Base-by-base conservation (phyloP, 805 yeast species). In the Sungouiella thailandica region DNA sequence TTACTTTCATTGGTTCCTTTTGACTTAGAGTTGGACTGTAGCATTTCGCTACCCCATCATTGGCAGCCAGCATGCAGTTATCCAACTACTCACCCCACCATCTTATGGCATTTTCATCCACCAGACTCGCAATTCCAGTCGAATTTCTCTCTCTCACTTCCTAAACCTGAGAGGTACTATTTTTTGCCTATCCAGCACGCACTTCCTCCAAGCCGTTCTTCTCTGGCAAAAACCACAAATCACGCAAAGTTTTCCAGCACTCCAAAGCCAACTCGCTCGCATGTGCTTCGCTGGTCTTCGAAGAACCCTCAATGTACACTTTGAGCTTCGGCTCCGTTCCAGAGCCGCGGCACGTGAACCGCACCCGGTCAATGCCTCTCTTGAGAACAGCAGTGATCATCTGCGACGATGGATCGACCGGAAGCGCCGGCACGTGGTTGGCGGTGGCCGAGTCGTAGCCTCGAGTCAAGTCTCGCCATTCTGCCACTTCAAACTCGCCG, bases 311-410 rank as follows among this genome's bases (percentile, higher is more conserved):
- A 22, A 90, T 80, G 59, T 90, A 90, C 1, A 90, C 84, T 57
- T 90, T 90, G 43, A 90, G 65, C 55, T 90, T 90, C 2, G 97
- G 97, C 56, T 90, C 98, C 0, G 98, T 90, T 8, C 98, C 98
- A 3, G 96, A 86, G 0, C 97, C 97, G 34, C 98, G 71, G 31
- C 85, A 78, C 0, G 97, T 89, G 52, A 89, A 80, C 23, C 95
- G 62, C 2, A 86, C 78, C 14, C 43, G 44, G 26, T 66, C 73
- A 8, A 23, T 39, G 8, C 34, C 41, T 5, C 32, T 28, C 17
- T 40, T 43, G 15, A 86, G 59, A 16, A 58, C 57, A 1, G 72
- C 80, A 0, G 96, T 88, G 43, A 90, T 79, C 97, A 93, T 93
- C 47, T 93, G 95, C 0, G 96, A 77, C 1, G 65, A 50, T 0